Evolutionary conservation across 257 asterid species (phyloP), one percentile per base, ranked within the genome.

Genomic region (Voacanga thouarsii): DNA sequence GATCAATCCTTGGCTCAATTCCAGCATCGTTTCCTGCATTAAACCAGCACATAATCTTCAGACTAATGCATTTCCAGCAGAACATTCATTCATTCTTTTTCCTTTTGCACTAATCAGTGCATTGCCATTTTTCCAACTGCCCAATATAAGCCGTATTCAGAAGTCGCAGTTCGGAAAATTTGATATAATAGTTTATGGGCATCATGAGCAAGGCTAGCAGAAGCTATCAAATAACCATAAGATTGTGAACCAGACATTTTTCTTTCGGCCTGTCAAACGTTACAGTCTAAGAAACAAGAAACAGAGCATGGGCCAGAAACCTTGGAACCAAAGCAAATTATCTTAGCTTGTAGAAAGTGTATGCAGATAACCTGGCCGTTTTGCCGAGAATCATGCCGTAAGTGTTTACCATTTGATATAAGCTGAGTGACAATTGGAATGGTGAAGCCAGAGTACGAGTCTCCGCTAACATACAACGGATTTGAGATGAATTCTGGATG

Each of bases 391-490:
- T n/a, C n/a, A n/a, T n/a, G n/a, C n/a, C n/a, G n/a, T n/a, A n/a
- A n/a, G n/a, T n/a, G 6, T 60, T 71, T 79, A 79, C 81, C 83
- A 65, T 75, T 30, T 79, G 81, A 71, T 61, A 79, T 79, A 30
- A 79, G 75, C 33, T 83, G 86, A 65, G 79, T 23, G 44, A 79
- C 77, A 70, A 83, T 75, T 18, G 86, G 81, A 55, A 83, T 79
- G 0, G 70, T 28, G 1, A 83, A 43, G 47, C 86, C 83, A 0
- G 83, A 66, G 19, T 83, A 79, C 0, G 83, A 83, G 72, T 83
- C 86, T 72, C 86, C 86, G 7, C 83, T 76, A 28, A 83, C 75
- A 18, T 79, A 83, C 41, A 83, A 72, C 63, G 80, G 78, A 72
- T 71, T 83, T 3, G 78, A 63, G 7, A 79, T 33, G 76, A 50